These are phyloP conservation scores for Cornus controversa DNA, from an alignment of 148 eudicot genomes.

Conservation along the genomic window DNA sequence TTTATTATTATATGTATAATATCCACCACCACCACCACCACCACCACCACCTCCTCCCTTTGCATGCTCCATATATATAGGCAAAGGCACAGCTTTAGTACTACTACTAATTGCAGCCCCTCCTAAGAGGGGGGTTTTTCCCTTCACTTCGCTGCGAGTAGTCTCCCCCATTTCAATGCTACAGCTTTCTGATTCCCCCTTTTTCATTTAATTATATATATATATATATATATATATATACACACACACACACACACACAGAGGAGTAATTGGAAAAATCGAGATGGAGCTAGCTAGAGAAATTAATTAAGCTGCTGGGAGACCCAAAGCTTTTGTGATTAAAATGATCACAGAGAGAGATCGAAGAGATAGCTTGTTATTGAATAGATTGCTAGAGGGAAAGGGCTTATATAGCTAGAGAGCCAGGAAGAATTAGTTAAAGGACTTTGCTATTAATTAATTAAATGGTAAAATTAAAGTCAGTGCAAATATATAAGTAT, in stretches of 20 bases:
- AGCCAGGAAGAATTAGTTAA: not conserved
- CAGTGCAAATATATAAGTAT: not conserved
- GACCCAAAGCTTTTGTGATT: no score
- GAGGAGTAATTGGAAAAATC: no score
- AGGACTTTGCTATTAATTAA: not conserved
- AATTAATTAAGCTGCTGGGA: no score
- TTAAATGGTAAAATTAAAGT: not conserved
- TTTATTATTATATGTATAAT: not conserved
- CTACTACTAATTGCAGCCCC: no score
- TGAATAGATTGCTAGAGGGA: not conserved
- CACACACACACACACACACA: no score
- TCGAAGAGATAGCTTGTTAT: not conserved
- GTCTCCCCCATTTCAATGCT: constrained; percentile 8
- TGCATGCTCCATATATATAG: no score
- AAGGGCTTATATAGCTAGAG: not conserved
- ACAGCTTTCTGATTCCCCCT: constrained; percentile 15
- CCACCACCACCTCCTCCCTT: not conserved
- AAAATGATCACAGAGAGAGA: no score
- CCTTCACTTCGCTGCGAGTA: constrained; percentile 12
- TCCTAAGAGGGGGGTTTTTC: constrained; percentile 39
- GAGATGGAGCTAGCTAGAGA: not conserved
- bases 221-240: not conserved
- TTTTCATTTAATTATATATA: constrained; percentile 17
- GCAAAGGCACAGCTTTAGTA: not conserved
- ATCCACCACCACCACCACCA: constrained; percentile 5